Conservation (phyloP, 768 basidiomycete genomes). For the Agrocybe chaxingu region DNA sequence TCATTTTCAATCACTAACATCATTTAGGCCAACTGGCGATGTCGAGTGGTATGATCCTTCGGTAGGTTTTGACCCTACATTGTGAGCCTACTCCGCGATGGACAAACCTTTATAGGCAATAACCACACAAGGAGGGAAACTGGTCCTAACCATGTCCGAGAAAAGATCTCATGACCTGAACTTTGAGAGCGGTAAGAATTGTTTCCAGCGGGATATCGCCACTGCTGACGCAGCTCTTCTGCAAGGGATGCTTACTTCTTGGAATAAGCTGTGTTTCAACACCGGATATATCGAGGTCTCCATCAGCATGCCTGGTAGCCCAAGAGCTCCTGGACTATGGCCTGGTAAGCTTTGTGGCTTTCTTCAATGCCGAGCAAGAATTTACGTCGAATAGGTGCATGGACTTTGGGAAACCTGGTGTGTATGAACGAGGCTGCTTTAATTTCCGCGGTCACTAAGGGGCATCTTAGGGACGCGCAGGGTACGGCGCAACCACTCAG, state of each 20-base stretch:
- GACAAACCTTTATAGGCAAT: conserved; percentile 39
- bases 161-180: conserved; percentile 73
- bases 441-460: too few species aligned
- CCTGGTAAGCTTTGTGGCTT: conserved; percentile 51
- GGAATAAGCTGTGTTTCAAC: conserved; percentile 96
- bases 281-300: conserved; percentile 87
- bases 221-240: conserved; percentile 6
- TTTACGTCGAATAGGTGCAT: conserved; percentile 39
- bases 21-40: conserved; percentile 61
- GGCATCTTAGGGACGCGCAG: conserved; percentile 68
- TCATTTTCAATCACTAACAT: conserved; percentile 1
- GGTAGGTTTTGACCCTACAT: conserved; percentile 30
- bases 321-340: conserved; percentile 72
- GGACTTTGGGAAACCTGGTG: conserved; percentile 77
- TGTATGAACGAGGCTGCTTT: conserved; percentile 13
- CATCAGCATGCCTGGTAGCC: conserved; percentile 70
- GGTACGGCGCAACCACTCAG: conserved; percentile 87
- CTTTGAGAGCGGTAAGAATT: conserved; percentile 68
- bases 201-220: conserved; percentile 23
- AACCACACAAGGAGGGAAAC: conserved; percentile 72
- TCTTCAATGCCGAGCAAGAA: not conserved
- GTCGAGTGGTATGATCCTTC: conserved; percentile 82
- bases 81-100: not conserved
- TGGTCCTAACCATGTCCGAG: conserved; percentile 80
- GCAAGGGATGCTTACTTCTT: conserved; percentile 70